These are phyloP conservation scores for Fusarium nygamai DNA, from an alignment of 2,329 filamentous ascomycete genomes.

Conservation along the genomic window DNA sequence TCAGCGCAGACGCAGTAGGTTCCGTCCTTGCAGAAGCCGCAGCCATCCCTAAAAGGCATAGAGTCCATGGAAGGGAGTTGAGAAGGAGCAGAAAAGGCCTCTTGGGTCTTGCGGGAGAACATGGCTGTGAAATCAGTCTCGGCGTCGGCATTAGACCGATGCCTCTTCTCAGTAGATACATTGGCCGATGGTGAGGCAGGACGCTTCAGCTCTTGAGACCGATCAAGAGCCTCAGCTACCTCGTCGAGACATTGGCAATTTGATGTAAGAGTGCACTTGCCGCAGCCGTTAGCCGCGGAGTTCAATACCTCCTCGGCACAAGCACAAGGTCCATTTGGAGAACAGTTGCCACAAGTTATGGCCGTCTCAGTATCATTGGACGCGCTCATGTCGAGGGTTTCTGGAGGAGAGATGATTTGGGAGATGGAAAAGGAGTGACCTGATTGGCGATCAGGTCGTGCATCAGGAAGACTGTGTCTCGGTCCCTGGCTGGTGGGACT, in stretches of 20 bases:
- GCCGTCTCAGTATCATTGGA: constrained; percentile 45
- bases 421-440: constrained; percentile 63
- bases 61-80: constrained; percentile 49
- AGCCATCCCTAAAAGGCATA: constrained; percentile 70
- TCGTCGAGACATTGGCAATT: constrained; percentile 73
- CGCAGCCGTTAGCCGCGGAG: constrained; percentile 68
- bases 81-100: constrained; percentile 44
- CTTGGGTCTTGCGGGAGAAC: constrained; percentile 61
- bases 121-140: constrained; percentile 80
- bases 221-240: constrained; percentile 61
- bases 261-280: constrained; percentile 69
- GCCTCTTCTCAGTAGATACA: constrained; percentile 64
- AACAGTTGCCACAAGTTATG: constrained; percentile 67
- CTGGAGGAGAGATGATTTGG: constrained; percentile 66
- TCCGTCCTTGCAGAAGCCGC: constrained; percentile 84
- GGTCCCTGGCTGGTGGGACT: constrained; percentile 40
- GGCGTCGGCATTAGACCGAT: constrained; percentile 61
- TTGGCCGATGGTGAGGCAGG: constrained; percentile 57
- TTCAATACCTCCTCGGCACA: constrained; percentile 68
- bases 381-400: constrained; percentile 49
- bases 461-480: constrained; percentile 44
- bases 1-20: constrained; percentile 87
- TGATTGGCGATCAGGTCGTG: constrained; percentile 43
- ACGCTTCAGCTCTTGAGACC: constrained; percentile 56
- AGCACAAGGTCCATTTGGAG: constrained; percentile 62